Base-by-base conservation (phyloP, 2,329 filamentous ascomycete species). In the Aspergillus brunneoviolaceus region DNA sequence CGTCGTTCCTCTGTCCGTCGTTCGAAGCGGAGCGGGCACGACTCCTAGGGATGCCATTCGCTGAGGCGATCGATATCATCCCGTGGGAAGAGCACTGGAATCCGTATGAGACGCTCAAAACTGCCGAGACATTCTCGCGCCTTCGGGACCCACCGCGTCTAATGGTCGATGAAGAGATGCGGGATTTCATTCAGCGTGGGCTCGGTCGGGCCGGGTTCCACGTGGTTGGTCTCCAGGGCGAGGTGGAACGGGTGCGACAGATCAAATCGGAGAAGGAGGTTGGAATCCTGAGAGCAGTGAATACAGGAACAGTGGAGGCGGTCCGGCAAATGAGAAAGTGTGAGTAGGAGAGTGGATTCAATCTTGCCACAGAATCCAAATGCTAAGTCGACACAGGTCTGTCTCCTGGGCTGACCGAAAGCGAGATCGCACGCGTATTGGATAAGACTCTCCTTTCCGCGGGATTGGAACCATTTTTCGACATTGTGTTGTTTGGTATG, bases 81-180 rank as follows among this genome's bases (percentile, higher is more conserved):
- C 76, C 79, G 0, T 88, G 86, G 80, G 85, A 88, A 70, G 86
- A 88, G 65, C 85, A 87, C 64, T 87, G 85, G 85, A 80, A 87
- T 68, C 85, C 85, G 1, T 89, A 87, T 69, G 71, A 72, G 0
- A 87, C 83, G 0, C 74, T 88, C 19, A 72, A 79, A 12, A 63
- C 79, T 25, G 82, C 80, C 0, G 74, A 69, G 7, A 71, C 82
- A 1, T 81, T 82, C 52, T 47, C 59, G 11, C 64, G 16, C 5
- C 55, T 57, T 0, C 58, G 63, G 4, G 61, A 63, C 10, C 39
- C 73, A 1, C 68, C 74, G 5, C 80, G 69, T n/a, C 63, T 88
- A n/a, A 86, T 88, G 82, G 80, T 86, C 14, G 86, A 88, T 62
- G 85, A 88, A 63, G 86, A 88, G 67, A 86, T 87, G 69, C 80